Conservation (phyloP, 306 rosid genomes). For the Trifolium dubium region DNA sequence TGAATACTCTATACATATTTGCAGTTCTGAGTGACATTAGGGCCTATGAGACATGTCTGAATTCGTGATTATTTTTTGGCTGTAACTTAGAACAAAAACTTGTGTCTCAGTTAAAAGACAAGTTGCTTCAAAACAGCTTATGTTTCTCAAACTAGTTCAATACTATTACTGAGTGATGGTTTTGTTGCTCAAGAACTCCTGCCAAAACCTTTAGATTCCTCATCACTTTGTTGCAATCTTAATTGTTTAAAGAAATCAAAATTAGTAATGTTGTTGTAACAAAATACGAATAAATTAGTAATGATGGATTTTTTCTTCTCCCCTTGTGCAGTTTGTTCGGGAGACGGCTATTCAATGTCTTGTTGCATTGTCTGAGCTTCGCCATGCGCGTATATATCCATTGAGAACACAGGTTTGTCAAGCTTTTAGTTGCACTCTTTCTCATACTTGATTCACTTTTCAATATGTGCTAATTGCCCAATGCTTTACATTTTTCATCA, state of each 20-base stretch:
- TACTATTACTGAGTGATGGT: too few species aligned
- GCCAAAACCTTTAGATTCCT: neutral
- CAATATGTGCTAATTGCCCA: neutral
- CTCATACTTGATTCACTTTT: neutral
- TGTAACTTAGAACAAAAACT: conserved; percentile 4
- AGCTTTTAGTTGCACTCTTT: conserved; percentile 26
- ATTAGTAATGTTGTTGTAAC: neutral
- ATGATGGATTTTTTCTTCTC: conserved; percentile 24
- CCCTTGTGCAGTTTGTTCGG: conserved; percentile 77
- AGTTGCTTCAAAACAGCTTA: conserved; percentile 1
- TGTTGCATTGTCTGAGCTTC: conserved; percentile 78
- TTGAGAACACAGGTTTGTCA: conserved; percentile 76
- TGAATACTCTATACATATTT: conserved; percentile 27
- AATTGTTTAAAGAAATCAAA: conserved; percentile 18
- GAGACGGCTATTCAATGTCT: conserved; percentile 93
- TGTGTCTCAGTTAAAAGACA: neutral
- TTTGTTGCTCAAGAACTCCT: too few species aligned
- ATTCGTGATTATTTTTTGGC: conserved; percentile 14
- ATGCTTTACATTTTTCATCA: conserved; percentile 8
- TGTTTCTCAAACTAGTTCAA: neutral
- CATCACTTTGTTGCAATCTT: conserved; percentile 3
- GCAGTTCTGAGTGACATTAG: conserved; percentile 8
- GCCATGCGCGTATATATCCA: conserved; percentile 78
- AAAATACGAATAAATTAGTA: neutral
- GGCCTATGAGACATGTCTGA: neutral